Evolutionary conservation across 768 basidiomycete genomes (phyloP).

Genomic region (Auriscalpium vulgare): DNA sequence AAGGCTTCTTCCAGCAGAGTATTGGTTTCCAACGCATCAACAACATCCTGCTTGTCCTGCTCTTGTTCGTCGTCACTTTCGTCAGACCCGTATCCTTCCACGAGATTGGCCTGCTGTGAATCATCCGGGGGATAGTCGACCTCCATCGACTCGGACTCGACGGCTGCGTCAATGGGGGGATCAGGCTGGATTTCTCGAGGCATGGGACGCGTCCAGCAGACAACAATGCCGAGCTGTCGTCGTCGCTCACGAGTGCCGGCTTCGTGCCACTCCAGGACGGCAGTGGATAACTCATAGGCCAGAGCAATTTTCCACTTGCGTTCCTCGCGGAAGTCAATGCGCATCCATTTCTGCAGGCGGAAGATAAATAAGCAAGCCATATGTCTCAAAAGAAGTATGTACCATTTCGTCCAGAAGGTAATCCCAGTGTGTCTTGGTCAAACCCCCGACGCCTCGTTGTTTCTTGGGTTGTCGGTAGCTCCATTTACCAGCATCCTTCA

Average conservation of each 20-base stretch:
- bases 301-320: conserved; percentile 83
- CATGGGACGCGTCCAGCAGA: conserved; percentile 52
- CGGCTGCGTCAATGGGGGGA: conserved; percentile 24
- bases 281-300: conserved; percentile 74
- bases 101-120: conserved; percentile 13
- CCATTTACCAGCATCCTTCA: conserved; percentile 81
- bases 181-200: conserved; percentile 28
- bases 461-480: conserved; percentile 94
- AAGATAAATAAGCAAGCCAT: neutral
- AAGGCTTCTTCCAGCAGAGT: conserved; percentile 52
- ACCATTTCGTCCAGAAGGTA: conserved; percentile 97
- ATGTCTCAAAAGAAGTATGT: conserved; percentile 18
- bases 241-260: conserved; percentile 60
- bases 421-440: conserved; percentile 88
- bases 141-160: conserved; percentile 22
- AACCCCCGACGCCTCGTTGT: conserved; percentile 68
- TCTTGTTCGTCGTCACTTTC: conserved; percentile 56
- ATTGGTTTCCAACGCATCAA: conserved; percentile 54
- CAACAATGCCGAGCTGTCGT: conserved; percentile 54
- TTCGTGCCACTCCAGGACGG: conserved; percentile 84
- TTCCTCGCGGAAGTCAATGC: conserved; percentile 91
- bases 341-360: conserved; percentile 82
- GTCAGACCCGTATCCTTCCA: conserved; percentile 22
- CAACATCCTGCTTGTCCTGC: conserved; percentile 41
- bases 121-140: conserved; percentile 23